Percentiles rank a stretch among this genome's conserved stretches.
These are phyloP conservation scores for Musa beccarii DNA, from an alignment of 176 grass and related monocot genomes.

Conservation along the genomic window DNA sequence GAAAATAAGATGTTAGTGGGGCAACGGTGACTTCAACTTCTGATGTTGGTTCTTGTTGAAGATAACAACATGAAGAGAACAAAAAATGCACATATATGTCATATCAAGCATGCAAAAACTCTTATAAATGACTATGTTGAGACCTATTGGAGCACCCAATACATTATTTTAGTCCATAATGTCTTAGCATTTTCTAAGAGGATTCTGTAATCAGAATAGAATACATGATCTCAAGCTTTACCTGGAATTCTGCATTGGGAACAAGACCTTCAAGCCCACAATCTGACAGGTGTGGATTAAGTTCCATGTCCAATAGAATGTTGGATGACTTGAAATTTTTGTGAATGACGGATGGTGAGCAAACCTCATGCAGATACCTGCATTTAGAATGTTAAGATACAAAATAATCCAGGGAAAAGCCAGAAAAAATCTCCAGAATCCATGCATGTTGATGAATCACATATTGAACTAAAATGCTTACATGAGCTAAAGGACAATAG, in stretches of 20 bases:
- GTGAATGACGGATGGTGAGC: slow-evolving; percentile 58
- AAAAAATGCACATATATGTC: not conserved
- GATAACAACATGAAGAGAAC: not conserved
- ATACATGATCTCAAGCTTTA: slow-evolving; percentile 15
- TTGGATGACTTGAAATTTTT: slow-evolving; percentile 97
- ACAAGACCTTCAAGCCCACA: slow-evolving; percentile 58
- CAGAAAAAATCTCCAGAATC: not conserved
- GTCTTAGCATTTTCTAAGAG: no score
- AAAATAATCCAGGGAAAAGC: not conserved
- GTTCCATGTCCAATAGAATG: slow-evolving; percentile 68
- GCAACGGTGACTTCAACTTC: no score
- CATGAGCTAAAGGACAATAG: no score
- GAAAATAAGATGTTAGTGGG: not conserved
- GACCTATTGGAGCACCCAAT: not conserved
- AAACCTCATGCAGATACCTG: slow-evolving; percentile 90
- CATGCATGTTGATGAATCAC: not conserved
- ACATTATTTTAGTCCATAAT: no score
- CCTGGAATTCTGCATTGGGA: slow-evolving; percentile 59
- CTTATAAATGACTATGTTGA: not conserved
- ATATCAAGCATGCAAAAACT: not conserved
- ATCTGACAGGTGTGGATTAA: slow-evolving; percentile 83
- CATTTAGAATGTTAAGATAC: slow-evolving; percentile 4
- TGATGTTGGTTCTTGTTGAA: not conserved
- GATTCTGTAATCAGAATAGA: not conserved
- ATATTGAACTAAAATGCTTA: not conserved